Evolutionary conservation across 352 stramenopile species (phyloP), one percentile per base, ranked within the genome.

Genomic region (Pythium vanterpoolii): DNA sequence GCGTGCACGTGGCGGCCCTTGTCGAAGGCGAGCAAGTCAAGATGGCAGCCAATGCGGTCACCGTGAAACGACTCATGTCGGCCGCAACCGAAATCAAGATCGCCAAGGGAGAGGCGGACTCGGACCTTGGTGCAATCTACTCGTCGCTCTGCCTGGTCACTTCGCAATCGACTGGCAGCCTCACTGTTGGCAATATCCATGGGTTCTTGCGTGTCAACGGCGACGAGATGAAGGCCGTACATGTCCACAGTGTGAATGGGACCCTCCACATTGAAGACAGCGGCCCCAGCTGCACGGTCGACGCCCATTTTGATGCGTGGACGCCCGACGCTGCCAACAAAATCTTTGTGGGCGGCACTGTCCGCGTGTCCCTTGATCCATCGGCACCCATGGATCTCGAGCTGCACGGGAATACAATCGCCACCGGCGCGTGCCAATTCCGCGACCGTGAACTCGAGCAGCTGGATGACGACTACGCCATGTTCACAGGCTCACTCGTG

Each of bases 101-200:
- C 9, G 62, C 66, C 38, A 86, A 86, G 54, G 65, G 67, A 14
- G 24, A 46, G 1, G 9, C 55, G 0, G 14, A 69, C 24, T 79
- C 78, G 24, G 62, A 76, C 13, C 77, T 93, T 48, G 81, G 83
- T 38, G 83, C 83, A n/a, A 84, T 93, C 61, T 93, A 93, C 62
- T 73, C 79, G 46, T 56, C 77, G 7, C 60, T 72, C 19, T 86
- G 74, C 38, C 71, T 68, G 7, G 57, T 93, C 28, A 64, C 71
- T 40, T 83, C 76, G 39, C 51, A 64, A 7, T 70, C 70, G 14
- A 72, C 62, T 3, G 69, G 68, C 0, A 34, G 53, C 18, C 48
- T 93, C 18, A 55, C 56, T 13, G 69, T 93, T 19, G 81, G 79
- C 26, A 90, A 83, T 50, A 64, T 91, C 18, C 84, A 93, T 57